A percentile compares a stretch with the other conserved stretches of the same genome.
phyloP scores from a whole-genome alignment of 306 rosid species.

The Trichosanthes cucumerina region DNA sequence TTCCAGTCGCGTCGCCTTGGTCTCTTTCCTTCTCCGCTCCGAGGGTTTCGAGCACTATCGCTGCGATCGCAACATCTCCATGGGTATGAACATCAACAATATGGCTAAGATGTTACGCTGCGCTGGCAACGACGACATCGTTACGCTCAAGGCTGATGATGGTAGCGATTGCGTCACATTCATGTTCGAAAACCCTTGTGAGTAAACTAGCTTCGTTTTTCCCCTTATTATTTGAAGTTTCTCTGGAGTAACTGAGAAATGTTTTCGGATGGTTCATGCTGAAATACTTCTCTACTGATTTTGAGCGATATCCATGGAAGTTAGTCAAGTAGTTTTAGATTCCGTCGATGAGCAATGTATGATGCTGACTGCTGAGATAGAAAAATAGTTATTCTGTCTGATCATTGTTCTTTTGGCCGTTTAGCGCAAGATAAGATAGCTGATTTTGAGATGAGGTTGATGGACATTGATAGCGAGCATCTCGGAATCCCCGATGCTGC shows the following conservation, averaged over 20 bases:
- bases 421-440: constrained; percentile 50
- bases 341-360: neutral
- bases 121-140: constrained; percentile 49
- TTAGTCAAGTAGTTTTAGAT: neutral
- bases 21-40: constrained; percentile 41
- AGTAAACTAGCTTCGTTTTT: neutral
- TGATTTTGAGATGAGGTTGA: constrained; percentile 67
- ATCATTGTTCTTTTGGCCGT: neutral
- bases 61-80: constrained; percentile 50
- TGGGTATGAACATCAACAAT: constrained; percentile 52
- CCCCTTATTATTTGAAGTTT: neutral
- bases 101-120: constrained; percentile 59
- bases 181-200: constrained; percentile 66
- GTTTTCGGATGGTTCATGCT: neutral
- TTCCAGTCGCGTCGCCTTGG: constrained; percentile 52
- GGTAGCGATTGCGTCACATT: constrained; percentile 47
- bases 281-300: neutral
- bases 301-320: neutral
- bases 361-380: neutral
- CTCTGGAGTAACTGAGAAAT: neutral
- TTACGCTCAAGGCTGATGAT: constrained; percentile 60
- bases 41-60: constrained; percentile 62
- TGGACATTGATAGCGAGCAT: constrained; percentile 58
- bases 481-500: constrained; percentile 69
- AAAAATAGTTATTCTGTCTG: neutral